Base-by-base conservation (phyloP, 2,329 filamentous ascomycete genomes). In the Cordyceps javanica region DNA sequence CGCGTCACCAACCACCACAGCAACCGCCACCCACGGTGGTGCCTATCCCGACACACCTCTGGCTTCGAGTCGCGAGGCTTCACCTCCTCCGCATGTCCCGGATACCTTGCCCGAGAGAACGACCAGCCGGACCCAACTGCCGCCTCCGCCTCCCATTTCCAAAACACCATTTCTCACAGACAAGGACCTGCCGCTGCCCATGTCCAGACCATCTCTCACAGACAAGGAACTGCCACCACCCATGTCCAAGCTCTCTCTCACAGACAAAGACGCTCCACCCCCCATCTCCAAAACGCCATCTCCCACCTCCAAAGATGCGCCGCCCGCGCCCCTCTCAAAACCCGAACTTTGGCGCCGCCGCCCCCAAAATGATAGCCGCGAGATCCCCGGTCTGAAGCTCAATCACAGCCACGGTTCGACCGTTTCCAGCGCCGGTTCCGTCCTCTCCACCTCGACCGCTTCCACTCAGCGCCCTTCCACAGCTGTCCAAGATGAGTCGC, bases 371-470 rank as follows among this genome's bases (percentile, higher is more conserved):
- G 72, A 72, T 56, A 74, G 69, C 60, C 66, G 78, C 34, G 73
- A 77, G 48, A 72, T 82, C 5, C 68, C 78, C 9, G 74, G 77
- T 58, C 73, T 83, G 52, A 78, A 77, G 59, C 69, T 83, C 55
- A 65, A 75, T 50, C 64, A 69, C 41, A 81, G 77, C 57, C 73
- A 81, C 68, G 78, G 79, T 38, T 82, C 79, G 21, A 81, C 79
- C 5, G 74, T 74, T 19, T 70, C 72, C 38, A 67, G 69, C 13
- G 57, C 63, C 32, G 41, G 50, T 62, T 28, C 60, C 59, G 25
- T 55, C 34, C 25, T 55, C 32, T 49, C 53, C 16, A 28, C 26
- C 25, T 57, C 55, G 3, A 57, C 55, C 13, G 19, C 58, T 48
- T 60, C 38, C 23, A 59, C 36, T 34, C 55, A 41, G 52, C 36